Base-by-base conservation (phyloP, 176 grass and related monocot species). In the Zoysia japonica region DNA sequence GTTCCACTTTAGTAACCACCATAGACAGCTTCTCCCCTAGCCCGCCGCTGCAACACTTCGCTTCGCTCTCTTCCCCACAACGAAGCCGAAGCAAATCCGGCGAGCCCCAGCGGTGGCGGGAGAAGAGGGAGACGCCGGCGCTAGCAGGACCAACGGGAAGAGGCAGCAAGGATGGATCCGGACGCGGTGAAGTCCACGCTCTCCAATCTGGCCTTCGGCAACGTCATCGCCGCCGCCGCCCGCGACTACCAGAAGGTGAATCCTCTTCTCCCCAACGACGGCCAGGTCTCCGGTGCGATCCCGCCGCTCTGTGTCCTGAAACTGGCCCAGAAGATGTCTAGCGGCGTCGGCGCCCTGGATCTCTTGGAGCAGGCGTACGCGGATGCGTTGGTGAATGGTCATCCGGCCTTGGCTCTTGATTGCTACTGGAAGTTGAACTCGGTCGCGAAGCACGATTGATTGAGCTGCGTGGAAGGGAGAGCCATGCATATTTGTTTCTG, bases 241-340 rank as follows among this genome's bases (percentile, higher is more conserved):
- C 89, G 95, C 75, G 84, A 98, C 82, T 94, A 94, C 86, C 83
- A 98, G 72, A 98, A 98, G 92, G 96, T 98, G 45, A 28, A n/a
- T 41, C 36, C 9, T 9, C 17, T 10, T 39, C 42, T 19, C 65
- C 20, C 43, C 2, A 6, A 8, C 11, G 38, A 61, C 55, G 79
- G 14, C 15, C 52, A 16, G 45, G 5, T 9, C 47, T 9, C 12
- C 9, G 0, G 13, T 66, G 20, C 4, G 55, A 44, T 65, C 38
- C 37, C 7, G 8, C 14, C 1, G n/a, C 2, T 60, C 28, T 28
- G 14, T 63, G 3, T 64, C 44, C 15, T 0, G 40, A 64, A 1
- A 51, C 46, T 43, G 7, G 14, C 15, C 1, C 28, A 43, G 15
- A 70, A 39, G 53, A 13, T 28, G 17, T 11, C 15, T 16, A 9